Evolutionary conservation across 129 eudicot genomes (phyloP).

Genomic region (Flaveria sonorensis): DNA sequence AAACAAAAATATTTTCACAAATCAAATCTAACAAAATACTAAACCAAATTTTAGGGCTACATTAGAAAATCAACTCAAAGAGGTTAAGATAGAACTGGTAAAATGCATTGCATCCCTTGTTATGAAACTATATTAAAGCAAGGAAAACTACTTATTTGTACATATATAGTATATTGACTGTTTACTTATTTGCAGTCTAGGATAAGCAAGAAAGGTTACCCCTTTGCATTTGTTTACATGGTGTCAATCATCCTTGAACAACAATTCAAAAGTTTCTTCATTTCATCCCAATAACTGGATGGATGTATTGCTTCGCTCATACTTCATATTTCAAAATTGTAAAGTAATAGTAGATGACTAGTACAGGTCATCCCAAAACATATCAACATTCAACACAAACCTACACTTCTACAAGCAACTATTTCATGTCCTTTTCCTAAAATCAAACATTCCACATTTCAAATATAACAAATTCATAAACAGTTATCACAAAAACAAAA

Average conservation of each 20-base stretch:
- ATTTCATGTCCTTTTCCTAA: no score
- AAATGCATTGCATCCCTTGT: conserved; percentile 16
- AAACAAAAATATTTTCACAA: no score
- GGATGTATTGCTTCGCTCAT: conserved; percentile 8
- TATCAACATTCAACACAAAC: background rate
- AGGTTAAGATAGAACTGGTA: conserved; percentile 68
- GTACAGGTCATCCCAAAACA: background rate
- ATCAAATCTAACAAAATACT: no score
- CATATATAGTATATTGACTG: background rate
- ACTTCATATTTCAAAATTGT: conserved; percentile 5
- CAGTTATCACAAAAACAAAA: no score
- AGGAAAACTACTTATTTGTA: background rate
- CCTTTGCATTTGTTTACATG: conserved; percentile 55
- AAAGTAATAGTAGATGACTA: background rate
- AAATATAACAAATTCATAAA: no score
- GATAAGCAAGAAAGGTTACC: conserved; percentile 54
- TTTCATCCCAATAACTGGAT: conserved; percentile 7
- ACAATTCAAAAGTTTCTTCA: conserved; percentile 13
- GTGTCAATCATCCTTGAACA: conserved; percentile 52
- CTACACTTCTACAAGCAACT: no score
- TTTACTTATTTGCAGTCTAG: conserved; percentile 37
- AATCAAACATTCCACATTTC: no score
- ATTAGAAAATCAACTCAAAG: no score
- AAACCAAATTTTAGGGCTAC: no score
- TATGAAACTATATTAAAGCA: background rate